Base-by-base conservation (phyloP, 306 rosid species). In the Cucurbita moschata region DNA sequence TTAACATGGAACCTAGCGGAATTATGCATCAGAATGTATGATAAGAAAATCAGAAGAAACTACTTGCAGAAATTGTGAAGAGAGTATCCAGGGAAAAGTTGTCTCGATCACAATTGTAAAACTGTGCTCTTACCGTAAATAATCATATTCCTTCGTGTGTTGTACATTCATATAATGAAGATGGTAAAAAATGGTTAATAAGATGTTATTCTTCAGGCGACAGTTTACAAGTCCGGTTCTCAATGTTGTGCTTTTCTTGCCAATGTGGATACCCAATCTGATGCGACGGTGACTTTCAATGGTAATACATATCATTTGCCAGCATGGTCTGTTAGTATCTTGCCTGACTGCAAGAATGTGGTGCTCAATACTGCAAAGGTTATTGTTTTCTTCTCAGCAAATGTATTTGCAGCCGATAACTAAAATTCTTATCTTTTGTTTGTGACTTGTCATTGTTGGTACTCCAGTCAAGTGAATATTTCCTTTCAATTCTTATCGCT, bases 271-370 rank as follows among this genome's bases (percentile, higher is more conserved):
- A 74, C 87, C 53, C 51, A 77, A 35, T 84, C 94, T 13, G 97
- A 86, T 54, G 89, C 88, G 81, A 86, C 86, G 2, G 95, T 84
- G 76, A 79, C 82, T 9, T 94, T 91, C 73, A 89, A 80, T 37
- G 97, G 96, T 21, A 87, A 89, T 71, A 85, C 90, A 58, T 89
- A 94, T 86, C 67, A 73, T 56, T 84, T 94, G 83, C 98, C 97
- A 8, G 92, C 96, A 13, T 94, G 98, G 98, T 94, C 98, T 66
- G 97, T 94, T 62, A 94, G 99, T 92, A 91, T 91, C 75, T 81
- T 94, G 82, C 99, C 99, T 0, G 99, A 94, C 79, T 94, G 99
- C 91, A 89, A 94, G 83, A 91, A 79, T 77, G 99, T 87, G 46
- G 99, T 73, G 38, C 85, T 86, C 35, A 94, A 94, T 77, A 90